Percentiles rank a stretch among this genome's conserved stretches.
These are phyloP conservation scores for Mycena amicta DNA, from an alignment of 768 basidiomycete genomes.

Conservation along the genomic window DNA sequence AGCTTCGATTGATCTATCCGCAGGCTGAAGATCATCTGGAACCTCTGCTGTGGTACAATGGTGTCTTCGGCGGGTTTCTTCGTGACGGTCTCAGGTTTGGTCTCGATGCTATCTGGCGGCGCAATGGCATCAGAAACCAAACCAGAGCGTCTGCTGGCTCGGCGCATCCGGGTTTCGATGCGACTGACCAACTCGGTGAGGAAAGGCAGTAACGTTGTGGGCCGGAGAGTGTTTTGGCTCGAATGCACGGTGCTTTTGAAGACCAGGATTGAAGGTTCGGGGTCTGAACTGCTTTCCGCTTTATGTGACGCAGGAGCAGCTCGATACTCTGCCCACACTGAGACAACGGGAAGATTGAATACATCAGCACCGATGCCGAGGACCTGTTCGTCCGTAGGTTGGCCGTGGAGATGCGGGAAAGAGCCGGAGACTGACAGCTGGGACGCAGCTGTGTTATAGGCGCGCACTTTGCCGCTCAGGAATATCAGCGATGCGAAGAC, in stretches of 20 bases:
- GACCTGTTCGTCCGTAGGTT: conserved; percentile 57
- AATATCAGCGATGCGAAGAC: conserved; percentile 73
- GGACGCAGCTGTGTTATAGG: conserved; percentile 57
- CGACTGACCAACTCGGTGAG: conserved; percentile 72
- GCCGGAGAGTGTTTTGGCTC: conserved; percentile 82
- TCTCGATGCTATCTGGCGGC: conserved; percentile 1
- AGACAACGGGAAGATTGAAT: conserved; percentile 74
- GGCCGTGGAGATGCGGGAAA: conserved; percentile 37
- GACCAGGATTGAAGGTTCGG: conserved; percentile 63
- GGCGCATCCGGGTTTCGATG: conserved; percentile 72
- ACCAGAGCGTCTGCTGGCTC: conserved; percentile 37
- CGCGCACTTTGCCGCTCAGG: conserved; percentile 79
- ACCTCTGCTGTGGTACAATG: conserved; percentile 42
- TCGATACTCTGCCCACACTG: conserved; percentile 83
- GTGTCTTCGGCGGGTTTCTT: conserved; percentile 11
- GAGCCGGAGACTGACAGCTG: conserved; percentile 42
- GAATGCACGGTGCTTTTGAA: conserved; percentile 90
- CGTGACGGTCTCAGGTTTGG: conserved; percentile 19
- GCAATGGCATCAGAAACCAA: conserved; percentile 6
- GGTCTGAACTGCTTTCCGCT: conserved; percentile 30
- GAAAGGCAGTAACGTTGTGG: conserved; percentile 78
- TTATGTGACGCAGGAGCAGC: conserved; percentile 52
- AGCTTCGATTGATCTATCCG: conserved; percentile 90
- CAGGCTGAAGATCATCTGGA: conserved; percentile 83
- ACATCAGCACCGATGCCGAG: conserved; percentile 58